Conservation (phyloP, 176 grass and related monocot species). For the Oropetium thomaeum region DNA sequence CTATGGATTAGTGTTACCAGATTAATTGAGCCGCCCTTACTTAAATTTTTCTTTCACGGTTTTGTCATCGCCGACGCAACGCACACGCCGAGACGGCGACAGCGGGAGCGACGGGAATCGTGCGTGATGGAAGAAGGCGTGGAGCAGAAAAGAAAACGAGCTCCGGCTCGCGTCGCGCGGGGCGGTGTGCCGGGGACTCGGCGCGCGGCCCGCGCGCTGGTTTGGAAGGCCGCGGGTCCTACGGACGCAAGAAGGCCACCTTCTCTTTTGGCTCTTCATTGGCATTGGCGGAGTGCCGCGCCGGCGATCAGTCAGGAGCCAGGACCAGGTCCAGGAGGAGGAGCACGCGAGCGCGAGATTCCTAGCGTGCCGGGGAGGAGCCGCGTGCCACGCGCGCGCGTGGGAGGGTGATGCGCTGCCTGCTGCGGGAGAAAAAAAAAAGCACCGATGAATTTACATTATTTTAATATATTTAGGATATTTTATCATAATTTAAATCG, state of each 20-base stretch:
- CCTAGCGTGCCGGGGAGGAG: constrained; percentile 12
- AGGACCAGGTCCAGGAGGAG: no score
- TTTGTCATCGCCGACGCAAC: not conserved
- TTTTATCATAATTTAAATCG: no score
- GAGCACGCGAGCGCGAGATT: not conserved
- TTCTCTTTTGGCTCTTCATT: no score
- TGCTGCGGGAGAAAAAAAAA: not conserved
- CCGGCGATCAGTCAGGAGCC: no score
- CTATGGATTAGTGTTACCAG: no score
- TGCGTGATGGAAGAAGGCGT: not conserved
- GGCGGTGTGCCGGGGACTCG: no score
- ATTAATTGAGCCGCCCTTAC: no score
- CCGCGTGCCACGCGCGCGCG: not conserved
- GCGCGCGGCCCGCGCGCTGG: not conserved
- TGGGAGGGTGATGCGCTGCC: not conserved
- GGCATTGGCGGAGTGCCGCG: not conserved
- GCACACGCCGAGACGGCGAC: not conserved
- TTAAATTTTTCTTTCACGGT: no score
- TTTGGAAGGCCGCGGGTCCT: not conserved
- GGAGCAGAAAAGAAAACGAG: not conserved
- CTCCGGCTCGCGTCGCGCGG: no score
- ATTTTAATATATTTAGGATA: no score
- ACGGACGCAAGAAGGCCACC: no score
- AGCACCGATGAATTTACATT: no score
- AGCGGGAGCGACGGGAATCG: not conserved